phyloP scores from a whole-genome alignment of 1,284 basidiomycete genomes.

The Schizopora paradoxa region DNA sequence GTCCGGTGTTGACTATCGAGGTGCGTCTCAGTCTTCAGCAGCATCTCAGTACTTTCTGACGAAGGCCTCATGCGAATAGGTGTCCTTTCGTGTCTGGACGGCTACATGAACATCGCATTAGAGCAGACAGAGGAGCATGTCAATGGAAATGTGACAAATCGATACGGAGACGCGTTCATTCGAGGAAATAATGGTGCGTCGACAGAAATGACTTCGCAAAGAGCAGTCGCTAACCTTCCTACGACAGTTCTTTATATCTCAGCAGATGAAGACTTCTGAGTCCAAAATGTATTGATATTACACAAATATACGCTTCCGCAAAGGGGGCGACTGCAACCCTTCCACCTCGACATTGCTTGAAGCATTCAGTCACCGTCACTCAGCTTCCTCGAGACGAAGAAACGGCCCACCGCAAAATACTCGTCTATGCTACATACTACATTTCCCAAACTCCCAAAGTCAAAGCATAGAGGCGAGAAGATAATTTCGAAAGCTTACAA shows the following conservation, averaged over 20 bases:
- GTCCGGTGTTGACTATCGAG: conserved; percentile 95
- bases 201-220: conserved; percentile 2
- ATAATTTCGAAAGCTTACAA: too few species aligned
- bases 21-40: conserved; percentile 40
- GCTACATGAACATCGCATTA: conserved; percentile 98
- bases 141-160: conserved; percentile 79
- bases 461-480: too few species aligned
- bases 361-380: too few species aligned
- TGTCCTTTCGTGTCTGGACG: conserved; percentile 93
- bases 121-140: conserved; percentile 97
- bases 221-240: conserved; percentile 6
- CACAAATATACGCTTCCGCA: neutral
- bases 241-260: conserved; percentile 40
- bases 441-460: too few species aligned
- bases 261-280: conserved; percentile 34
- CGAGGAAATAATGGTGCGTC: conserved; percentile 92
- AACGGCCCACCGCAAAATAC: too few species aligned
- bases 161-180: conserved; percentile 93
- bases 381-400: too few species aligned
- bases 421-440: too few species aligned
- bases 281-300: neutral
- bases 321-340: neutral
- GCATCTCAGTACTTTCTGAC: conserved; percentile 1
- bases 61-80: conserved; percentile 51
- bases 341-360: too few species aligned